Evolutionary conservation across 164 flowering plant genomes (phyloP).

Genomic region (Stephania yunnanensis): DNA sequence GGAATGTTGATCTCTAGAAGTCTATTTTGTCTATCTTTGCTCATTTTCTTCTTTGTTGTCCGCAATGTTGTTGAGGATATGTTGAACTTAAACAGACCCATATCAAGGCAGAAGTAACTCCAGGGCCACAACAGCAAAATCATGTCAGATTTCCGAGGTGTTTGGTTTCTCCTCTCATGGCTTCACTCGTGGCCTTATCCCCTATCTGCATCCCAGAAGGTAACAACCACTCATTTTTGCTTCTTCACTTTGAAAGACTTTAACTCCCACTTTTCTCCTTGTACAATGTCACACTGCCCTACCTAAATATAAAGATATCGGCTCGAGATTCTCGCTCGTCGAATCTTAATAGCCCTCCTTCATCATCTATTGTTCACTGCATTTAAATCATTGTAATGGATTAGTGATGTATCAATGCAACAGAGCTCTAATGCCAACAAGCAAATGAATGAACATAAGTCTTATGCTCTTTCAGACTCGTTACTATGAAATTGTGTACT

Average conservation of each 20-base stretch:
- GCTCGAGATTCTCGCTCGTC: too few species aligned
- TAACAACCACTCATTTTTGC: slow-evolving; percentile 12
- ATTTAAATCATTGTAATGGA: too few species aligned
- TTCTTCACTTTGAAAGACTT: not conserved
- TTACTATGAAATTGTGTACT: not conserved
- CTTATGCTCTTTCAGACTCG: too few species aligned
- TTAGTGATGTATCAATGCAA: too few species aligned
- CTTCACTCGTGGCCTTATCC: slow-evolving; percentile 46
- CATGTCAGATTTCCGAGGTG: slow-evolving; percentile 20
- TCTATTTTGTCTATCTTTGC: slow-evolving; percentile 10
- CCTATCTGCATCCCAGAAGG: slow-evolving; percentile 42
- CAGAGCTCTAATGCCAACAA: too few species aligned
- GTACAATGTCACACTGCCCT: not conserved
- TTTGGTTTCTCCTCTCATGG: slow-evolving; percentile 41
- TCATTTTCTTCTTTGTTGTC: not conserved
- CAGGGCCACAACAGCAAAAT: slow-evolving; percentile 9
- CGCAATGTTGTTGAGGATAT: not conserved
- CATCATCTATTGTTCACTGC: too few species aligned
- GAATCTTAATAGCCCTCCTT: too few species aligned
- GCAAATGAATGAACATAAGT: too few species aligned
- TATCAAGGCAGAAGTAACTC: slow-evolving; percentile 8
- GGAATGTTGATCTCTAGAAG: not conserved
- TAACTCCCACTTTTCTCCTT: not conserved
- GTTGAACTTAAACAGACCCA: slow-evolving; percentile 3
- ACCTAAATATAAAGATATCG: not conserved